Evolutionary conservation across 2,329 filamentous ascomycete genomes (phyloP).

Genomic region (Clonostachys rhizophaga): DNA sequence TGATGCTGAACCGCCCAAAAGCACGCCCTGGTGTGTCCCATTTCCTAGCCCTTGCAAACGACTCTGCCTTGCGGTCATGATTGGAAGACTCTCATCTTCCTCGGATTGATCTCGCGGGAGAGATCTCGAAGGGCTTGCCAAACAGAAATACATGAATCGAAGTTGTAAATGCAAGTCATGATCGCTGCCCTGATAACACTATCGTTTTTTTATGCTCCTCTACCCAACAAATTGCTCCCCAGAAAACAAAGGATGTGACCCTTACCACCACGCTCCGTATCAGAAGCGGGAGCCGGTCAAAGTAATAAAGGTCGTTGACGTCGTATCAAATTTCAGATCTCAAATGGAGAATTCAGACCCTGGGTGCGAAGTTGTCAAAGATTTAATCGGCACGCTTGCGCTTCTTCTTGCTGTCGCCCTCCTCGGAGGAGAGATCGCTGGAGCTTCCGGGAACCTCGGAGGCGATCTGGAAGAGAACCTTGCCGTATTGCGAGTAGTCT

Average conservation of each 20-base stretch:
- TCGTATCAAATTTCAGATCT: too few species aligned
- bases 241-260: not conserved
- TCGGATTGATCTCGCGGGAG: too few species aligned
- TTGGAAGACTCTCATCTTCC: too few species aligned
- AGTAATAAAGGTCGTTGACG: too few species aligned
- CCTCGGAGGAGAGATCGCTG: constrained; percentile 53
- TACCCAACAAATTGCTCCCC: not conserved
- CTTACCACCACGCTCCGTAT: too few species aligned
- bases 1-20: too few species aligned
- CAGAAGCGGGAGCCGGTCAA: too few species aligned
- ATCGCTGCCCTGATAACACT: not conserved
- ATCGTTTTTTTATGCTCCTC: constrained; percentile 4
- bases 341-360: too few species aligned
- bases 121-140: too few species aligned
- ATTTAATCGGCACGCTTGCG: constrained; percentile 71
- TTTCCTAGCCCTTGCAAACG: too few species aligned
- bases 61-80: too few species aligned
- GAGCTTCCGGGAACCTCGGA: constrained; percentile 66
- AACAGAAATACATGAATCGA: not conserved
- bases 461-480: constrained; percentile 77
- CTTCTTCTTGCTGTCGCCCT: constrained; percentile 47
- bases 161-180: not conserved
- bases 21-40: too few species aligned
- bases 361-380: not conserved
- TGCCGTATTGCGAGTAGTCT: constrained; percentile 66